A percentile compares a stretch with the other conserved stretches of the same genome.
phyloP scores from a whole-genome alignment of 2,329 filamentous ascomycete genomes.

The Apiospora hydei region DNA sequence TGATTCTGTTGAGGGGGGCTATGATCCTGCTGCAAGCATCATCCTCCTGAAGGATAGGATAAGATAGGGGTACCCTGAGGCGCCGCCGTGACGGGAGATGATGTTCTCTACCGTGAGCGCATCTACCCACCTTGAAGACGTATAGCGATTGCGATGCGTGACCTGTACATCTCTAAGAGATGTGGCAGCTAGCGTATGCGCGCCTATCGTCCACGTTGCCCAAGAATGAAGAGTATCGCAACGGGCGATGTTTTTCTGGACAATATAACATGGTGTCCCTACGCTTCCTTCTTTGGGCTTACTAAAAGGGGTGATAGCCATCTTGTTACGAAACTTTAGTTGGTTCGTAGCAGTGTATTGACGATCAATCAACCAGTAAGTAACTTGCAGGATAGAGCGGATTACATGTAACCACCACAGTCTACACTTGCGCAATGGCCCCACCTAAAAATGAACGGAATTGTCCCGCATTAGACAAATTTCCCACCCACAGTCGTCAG shows the following conservation, averaged over 20 bases:
- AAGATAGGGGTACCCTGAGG: neutral
- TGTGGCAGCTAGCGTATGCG: too few species aligned
- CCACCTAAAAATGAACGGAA: conserved; percentile 18
- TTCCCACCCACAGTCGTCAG: neutral
- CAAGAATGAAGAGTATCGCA: too few species aligned
- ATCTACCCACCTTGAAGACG: neutral
- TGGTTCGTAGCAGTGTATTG: too few species aligned
- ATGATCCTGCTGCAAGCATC: neutral
- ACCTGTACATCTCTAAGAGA: neutral
- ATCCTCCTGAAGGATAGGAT: neutral
- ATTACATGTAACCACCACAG: too few species aligned
- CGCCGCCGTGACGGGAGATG: neutral
- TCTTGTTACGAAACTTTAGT: too few species aligned
- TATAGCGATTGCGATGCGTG: neutral
- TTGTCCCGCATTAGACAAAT: conserved; percentile 5
- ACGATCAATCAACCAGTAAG: too few species aligned
- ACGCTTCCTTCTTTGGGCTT: too few species aligned
- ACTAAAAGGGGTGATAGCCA: too few species aligned
- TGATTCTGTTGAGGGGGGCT: neutral
- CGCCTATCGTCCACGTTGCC: too few species aligned
- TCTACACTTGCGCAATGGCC: neutral
- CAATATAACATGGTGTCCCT: too few species aligned
- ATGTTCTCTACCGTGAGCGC: neutral
- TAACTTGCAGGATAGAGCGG: too few species aligned
- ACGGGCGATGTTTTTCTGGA: too few species aligned